These are phyloP conservation scores for Pseudopithomyces chartarum DNA, from an alignment of 2,329 filamentous ascomycete genomes.

Conservation along the genomic window DNA sequence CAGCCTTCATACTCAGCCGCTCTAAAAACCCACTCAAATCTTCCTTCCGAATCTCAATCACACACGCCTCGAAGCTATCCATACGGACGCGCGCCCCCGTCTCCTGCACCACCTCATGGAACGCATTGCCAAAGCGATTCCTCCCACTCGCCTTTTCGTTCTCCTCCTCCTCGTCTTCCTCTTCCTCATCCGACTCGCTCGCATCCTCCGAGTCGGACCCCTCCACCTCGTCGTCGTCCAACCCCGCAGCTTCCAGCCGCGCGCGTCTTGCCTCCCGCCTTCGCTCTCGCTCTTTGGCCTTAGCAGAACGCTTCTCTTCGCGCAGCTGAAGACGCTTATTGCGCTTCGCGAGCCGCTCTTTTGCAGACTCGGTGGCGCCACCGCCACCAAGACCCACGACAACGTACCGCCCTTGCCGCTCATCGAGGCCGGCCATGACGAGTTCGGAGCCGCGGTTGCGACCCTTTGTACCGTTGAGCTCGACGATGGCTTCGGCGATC, in stretches of 20 bases:
- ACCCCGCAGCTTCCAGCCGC: conserved; percentile 56
- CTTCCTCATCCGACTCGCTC: conserved; percentile 44
- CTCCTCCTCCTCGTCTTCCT: conserved; percentile 58
- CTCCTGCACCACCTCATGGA: conserved; percentile 91
- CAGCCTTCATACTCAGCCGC: conserved; percentile 86
- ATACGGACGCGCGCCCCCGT: conserved; percentile 88
- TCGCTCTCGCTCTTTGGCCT: conserved; percentile 65
- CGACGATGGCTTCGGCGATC: conserved; percentile 89
- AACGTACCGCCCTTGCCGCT: conserved; percentile 83
- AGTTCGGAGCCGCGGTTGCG: conserved; percentile 77
- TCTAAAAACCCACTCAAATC: conserved; percentile 91
- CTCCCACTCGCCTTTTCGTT: conserved; percentile 72
- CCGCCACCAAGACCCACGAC: conserved; percentile 92
- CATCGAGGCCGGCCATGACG: conserved; percentile 88
- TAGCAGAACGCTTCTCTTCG: conserved; percentile 51
- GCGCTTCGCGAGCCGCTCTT: conserved; percentile 68
- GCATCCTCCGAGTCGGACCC: conserved; percentile 65
- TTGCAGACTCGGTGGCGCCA: conserved; percentile 66
- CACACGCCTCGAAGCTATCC: conserved; percentile 96
- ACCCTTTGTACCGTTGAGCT: conserved; percentile 78
- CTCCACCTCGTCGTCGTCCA: conserved; percentile 64
- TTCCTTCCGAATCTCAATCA: conserved; percentile 97
- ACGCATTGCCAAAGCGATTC: conserved; percentile 92
- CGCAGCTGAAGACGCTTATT: conserved; percentile 67
- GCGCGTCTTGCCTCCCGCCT: conserved; percentile 56